Percentiles rank a stretch among this genome's conserved stretches.
Conservation (phyloP, 805 yeast genomes). For the Wilhelminamyces savonicus region DNA sequence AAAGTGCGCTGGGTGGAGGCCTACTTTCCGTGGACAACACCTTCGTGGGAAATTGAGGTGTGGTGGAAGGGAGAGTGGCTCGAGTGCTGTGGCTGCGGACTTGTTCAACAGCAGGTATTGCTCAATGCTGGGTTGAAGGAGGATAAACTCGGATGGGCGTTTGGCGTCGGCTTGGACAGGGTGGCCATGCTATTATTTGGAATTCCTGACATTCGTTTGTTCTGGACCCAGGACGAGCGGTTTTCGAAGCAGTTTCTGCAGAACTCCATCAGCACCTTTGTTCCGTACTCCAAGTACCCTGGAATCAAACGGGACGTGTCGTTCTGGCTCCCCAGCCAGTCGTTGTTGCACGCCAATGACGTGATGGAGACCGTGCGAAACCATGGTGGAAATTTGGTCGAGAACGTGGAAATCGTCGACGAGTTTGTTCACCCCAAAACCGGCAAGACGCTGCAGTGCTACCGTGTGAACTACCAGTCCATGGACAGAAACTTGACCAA, state of each 20-base stretch:
- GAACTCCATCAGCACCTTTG: conserved; percentile 64
- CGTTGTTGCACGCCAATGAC: conserved; percentile 72
- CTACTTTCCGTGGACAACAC: conserved; percentile 97
- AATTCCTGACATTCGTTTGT: conserved; percentile 88
- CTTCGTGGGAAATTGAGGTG: conserved; percentile 97
- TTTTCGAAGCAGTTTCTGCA: conserved; percentile 66
- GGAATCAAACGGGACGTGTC: conserved; percentile 83
- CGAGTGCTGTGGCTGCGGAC: conserved; percentile 94
- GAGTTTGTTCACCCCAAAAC: conserved; percentile 83
- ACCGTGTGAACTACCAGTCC: conserved; percentile 86
- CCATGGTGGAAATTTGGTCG: conserved; percentile 82
- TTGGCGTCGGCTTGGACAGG: conserved; percentile 92
- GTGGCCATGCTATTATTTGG: conserved; percentile 94
- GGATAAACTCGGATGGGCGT: conserved; percentile 88
- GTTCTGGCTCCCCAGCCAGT: conserved; percentile 69
- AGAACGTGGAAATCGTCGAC: conserved; percentile 74
- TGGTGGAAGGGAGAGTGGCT: conserved; percentile 99
- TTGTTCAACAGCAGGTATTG: conserved; percentile 74
- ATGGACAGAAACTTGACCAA: conserved; percentile 91
- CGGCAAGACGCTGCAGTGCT: conserved; percentile 71
- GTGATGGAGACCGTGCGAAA: conserved; percentile 88
- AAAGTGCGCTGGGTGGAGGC: conserved; percentile 93
- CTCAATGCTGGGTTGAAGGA: conserved; percentile 58
- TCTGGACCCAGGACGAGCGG: conserved; percentile 83
- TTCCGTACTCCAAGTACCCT: conserved; percentile 88